phyloP scores from a whole-genome alignment of 148 eudicot species.

The Bassia scoparia region DNA sequence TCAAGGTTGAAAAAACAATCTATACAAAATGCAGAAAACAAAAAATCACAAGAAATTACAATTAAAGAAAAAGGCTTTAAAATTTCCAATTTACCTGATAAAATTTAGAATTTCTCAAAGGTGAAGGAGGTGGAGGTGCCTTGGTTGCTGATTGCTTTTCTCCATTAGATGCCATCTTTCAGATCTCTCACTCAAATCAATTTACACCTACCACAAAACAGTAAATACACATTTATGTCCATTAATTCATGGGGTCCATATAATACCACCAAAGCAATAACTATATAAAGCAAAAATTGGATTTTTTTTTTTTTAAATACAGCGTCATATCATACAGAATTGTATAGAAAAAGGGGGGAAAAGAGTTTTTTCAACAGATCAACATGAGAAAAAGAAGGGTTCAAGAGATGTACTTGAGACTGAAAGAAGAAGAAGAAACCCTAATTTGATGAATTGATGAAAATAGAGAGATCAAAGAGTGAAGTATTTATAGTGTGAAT shows the following conservation, averaged over 20 bases:
- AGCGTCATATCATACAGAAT: background rate
- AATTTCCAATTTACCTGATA: slow-evolving; percentile 44
- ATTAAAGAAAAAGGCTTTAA: background rate
- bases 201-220: slow-evolving; percentile 22
- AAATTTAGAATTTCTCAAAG: slow-evolving; percentile 69
- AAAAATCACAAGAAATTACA: background rate
- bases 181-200: slow-evolving; percentile 26
- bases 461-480: slow-evolving; percentile 15
- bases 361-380: background rate
- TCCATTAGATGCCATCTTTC: slow-evolving; percentile 54
- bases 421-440: slow-evolving; percentile 18
- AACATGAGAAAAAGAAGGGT: background rate
- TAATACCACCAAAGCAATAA: slow-evolving; percentile 3
- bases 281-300: background rate
- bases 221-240: slow-evolving; percentile 9
- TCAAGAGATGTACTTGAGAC: slow-evolving; percentile 10
- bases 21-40: background rate
- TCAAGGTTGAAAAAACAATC: too few species aligned
- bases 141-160: slow-evolving; percentile 45
- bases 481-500: slow-evolving; percentile 17
- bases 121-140: slow-evolving; percentile 80
- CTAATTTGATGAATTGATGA: slow-evolving; percentile 12
- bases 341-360: background rate
- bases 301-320: background rate
- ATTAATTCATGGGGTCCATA: slow-evolving; percentile 10